Conservation (phyloP, 164 flowering plant species). For the Vitis riparia region DNA sequence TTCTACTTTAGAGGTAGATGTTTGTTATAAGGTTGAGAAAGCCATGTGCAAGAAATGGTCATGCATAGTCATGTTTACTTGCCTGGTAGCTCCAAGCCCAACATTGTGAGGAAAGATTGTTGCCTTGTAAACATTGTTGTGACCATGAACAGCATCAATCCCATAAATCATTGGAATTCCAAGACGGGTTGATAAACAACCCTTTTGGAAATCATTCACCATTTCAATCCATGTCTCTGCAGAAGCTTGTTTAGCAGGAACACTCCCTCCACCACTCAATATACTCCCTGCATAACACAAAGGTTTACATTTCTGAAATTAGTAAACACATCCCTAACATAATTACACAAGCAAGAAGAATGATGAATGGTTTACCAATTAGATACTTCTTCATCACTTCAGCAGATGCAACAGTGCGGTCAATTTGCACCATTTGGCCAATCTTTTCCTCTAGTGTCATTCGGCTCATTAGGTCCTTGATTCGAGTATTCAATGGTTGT, state of each 20-base stretch:
- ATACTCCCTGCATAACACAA: conserved; percentile 24
- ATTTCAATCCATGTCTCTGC: conserved; percentile 28
- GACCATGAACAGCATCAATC: conserved; percentile 36
- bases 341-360: background rate
- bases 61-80: background rate
- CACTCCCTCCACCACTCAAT: conserved; percentile 34
- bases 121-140: conserved; percentile 30
- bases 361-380: conserved; percentile 17
- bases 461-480: no score
- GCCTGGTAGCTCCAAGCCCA: conserved; percentile 36
- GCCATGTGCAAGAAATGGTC: background rate
- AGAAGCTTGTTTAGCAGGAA: conserved; percentile 23
- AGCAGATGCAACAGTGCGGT: conserved; percentile 17
- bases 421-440: no score
- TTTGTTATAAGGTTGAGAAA: no score
- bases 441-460: no score
- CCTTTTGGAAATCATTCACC: conserved; percentile 33
- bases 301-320: background rate
- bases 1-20: no score
- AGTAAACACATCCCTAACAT: no score
- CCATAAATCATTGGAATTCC: conserved; percentile 36
- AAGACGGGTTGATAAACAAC: conserved; percentile 23
- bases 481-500: no score
- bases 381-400: conserved; percentile 27
- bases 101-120: conserved; percentile 34